Conservation (phyloP, 1,284 basidiomycete genomes). For the Takashimella tepidaria region DNA sequence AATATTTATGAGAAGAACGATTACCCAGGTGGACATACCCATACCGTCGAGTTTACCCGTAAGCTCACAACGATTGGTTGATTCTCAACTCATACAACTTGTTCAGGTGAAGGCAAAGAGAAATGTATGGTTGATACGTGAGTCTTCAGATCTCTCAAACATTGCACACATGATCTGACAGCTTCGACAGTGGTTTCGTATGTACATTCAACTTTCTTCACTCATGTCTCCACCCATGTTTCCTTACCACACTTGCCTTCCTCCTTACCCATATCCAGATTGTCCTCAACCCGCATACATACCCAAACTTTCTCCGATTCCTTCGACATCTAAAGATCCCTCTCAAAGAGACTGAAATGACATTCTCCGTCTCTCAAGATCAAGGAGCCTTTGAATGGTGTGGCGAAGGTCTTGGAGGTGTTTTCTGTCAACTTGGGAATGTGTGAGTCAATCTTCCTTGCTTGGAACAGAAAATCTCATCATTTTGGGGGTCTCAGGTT, state of each 20-base stretch:
- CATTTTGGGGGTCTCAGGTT: no score
- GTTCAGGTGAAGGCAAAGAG: conserved; percentile 47
- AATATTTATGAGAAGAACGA: conserved; percentile 68
- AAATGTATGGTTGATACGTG: conserved; percentile 64
- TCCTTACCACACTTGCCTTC: background rate
- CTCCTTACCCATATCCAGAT: conserved; percentile 50
- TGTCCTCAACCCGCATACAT: conserved; percentile 71
- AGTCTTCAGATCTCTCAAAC: conserved; percentile 11
- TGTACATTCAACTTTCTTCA: conserved; percentile 46
- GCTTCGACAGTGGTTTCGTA: conserved; percentile 43
- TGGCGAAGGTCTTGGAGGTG: conserved; percentile 56
- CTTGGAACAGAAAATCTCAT: no score
- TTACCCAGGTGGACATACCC: conserved; percentile 71
- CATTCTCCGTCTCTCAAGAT: conserved; percentile 69
- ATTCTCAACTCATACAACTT: background rate
- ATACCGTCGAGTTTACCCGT: conserved; percentile 61
- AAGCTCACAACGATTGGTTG: conserved; percentile 9
- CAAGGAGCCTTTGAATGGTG: conserved; percentile 68
- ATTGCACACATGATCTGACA: background rate
- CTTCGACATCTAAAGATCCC: conserved; percentile 56
- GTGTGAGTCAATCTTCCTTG: conserved; percentile 45
- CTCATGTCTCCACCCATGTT: conserved; percentile 49
- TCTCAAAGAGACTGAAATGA: conserved; percentile 63
- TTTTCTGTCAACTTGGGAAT: conserved; percentile 63
- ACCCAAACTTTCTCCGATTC: conserved; percentile 75